Percentiles rank a stretch among this genome's conserved stretches.
Evolutionary conservation across 2,329 filamentous ascomycete genomes (phyloP).

Genomic region (Aspergillus texensis): DNA sequence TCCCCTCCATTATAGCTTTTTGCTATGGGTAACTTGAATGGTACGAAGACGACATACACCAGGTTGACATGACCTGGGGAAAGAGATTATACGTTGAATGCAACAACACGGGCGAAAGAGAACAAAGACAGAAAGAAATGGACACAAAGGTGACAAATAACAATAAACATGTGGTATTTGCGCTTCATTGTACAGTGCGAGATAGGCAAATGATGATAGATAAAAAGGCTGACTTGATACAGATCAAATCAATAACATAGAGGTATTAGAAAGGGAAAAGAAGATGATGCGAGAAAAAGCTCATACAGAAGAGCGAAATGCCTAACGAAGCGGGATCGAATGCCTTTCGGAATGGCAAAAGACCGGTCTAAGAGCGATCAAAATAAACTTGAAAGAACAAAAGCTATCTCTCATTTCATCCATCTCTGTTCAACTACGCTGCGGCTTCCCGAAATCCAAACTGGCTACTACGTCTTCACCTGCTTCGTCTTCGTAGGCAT

Average conservation of each 20-base stretch:
- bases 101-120: conserved; percentile 13
- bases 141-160: conserved; percentile 21
- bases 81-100: conserved; percentile 18
- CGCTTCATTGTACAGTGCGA: conserved; percentile 43
- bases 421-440: conserved; percentile 27
- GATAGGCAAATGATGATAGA: conserved; percentile 23
- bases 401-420: conserved; percentile 12
- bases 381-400: conserved; percentile 16
- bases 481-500: conserved; percentile 93
- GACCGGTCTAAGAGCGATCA: conserved; percentile 22
- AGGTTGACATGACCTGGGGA: conserved; percentile 13
- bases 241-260: conserved; percentile 23
- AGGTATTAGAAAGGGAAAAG: conserved; percentile 20
- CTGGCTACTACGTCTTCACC: conserved; percentile 93
- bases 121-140: conserved; percentile 14
- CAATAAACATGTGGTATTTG: conserved; percentile 41
- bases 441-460: conserved; percentile 86
- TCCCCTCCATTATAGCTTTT: conserved; percentile 12
- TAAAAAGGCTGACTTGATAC: conserved; percentile 17
- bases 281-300: conserved; percentile 7
- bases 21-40: conserved; percentile 9
- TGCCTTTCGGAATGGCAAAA: conserved; percentile 9
- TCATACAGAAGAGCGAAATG: conserved; percentile 21
- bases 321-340: conserved; percentile 10
- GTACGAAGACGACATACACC: conserved; percentile 14